phyloP scores from a whole-genome alignment of 2,329 filamentous ascomycete genomes.

The Colletotrichum orbiculare region DNA sequence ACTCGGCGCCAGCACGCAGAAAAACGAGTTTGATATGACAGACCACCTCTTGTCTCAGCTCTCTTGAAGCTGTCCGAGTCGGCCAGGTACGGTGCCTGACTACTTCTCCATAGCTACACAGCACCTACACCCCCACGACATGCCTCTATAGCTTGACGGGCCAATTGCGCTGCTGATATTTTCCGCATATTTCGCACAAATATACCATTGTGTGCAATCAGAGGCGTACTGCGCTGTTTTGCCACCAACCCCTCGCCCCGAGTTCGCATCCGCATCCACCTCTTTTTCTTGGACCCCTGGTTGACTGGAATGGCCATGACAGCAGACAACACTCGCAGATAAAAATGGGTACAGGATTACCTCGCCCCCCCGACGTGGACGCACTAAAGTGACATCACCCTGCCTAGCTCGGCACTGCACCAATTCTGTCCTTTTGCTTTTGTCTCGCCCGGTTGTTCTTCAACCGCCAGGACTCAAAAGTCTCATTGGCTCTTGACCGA shows the following conservation, averaged over 20 bases:
- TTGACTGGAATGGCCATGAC: slow-evolving; percentile 11
- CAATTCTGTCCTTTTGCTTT: slow-evolving; percentile 21
- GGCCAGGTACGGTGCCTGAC: background rate
- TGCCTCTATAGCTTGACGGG: background rate
- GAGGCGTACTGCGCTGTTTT: no score
- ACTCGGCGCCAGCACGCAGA: background rate
- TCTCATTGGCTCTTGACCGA: background rate
- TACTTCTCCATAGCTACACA: background rate
- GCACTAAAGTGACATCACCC: slow-evolving; percentile 29
- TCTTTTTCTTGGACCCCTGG: slow-evolving; percentile 18
- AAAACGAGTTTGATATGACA: slow-evolving; percentile 3
- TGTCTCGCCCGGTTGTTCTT: background rate
- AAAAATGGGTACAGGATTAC: slow-evolving; percentile 17
- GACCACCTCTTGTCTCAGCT: slow-evolving; percentile 5
- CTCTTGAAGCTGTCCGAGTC: slow-evolving; percentile 3
- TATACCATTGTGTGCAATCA: no score
- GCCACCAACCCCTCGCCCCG: background rate
- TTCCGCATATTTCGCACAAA: no score
- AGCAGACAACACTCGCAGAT: slow-evolving; percentile 29
- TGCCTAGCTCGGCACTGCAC: slow-evolving; percentile 1
- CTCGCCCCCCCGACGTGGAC: background rate
- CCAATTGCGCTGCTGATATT: background rate
- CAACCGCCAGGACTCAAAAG: slow-evolving; percentile 2
- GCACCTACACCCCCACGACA: background rate
- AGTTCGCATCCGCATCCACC: no score